Evolutionary conservation across 345 rosid genomes (phyloP), one percentile per base, ranked within the genome.

Genomic region (Eucalyptus guilfoylei): DNA sequence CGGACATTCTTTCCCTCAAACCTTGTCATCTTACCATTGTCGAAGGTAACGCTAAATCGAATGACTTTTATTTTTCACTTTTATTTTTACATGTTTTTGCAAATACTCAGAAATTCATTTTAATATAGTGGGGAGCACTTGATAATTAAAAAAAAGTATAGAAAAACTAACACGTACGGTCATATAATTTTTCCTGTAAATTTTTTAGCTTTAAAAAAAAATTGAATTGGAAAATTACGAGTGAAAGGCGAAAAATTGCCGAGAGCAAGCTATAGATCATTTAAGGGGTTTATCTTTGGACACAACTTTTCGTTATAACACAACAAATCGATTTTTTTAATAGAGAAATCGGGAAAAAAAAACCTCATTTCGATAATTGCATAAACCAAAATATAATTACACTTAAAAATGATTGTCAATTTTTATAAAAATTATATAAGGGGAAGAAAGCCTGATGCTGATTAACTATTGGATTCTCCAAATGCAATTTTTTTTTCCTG

Each of bases 1-100:
- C 93, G 44, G 99, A 98, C 93, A 93, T 97, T 91, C 89, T 91
- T 88, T 92, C 96, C 30, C 98, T 98, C 85, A 98, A 98, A 89
- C 99, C 99, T 11, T 97, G 96, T 95, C 96, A 96, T 91, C 96
- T 98, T 89, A 94, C 95, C 88, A 89, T 97, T 64, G 54, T 89
- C 5, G 94, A 95, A 95, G 99, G 99, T 96, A 85, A 28, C 47
- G 14, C 6, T 24, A 62, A 13, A 9, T 47, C 14, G 21, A 86
- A 26, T 21, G 85, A 76, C 7, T 76, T 76, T 21, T 9, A 21
- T 23, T 34, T 37, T 34, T 72, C 1, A 37, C 47, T 21, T 21
- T 21, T 21, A 11, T 64, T 14, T 30, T 15, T n/a, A 10, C 37
- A 14, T n/a, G 7, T 0, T 64, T 64, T 64, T 64, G 40, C 37